Evolutionary conservation across 352 stramenopile species (phyloP).

Genomic region (Phytophthora kernoviae): DNA sequence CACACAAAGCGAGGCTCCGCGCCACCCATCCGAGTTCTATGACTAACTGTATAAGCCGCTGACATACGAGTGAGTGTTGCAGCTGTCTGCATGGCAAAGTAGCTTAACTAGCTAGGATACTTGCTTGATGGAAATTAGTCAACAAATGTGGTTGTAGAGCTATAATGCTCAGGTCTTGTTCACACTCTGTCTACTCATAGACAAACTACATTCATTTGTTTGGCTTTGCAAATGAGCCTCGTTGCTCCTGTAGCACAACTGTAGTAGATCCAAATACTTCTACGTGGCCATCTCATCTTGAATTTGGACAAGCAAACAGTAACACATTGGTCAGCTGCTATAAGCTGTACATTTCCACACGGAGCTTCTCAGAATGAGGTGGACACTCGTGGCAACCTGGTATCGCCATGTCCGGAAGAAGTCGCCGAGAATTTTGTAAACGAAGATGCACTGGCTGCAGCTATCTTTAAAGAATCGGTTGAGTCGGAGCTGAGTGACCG

Average conservation of each 20-base stretch:
- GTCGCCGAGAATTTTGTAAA: neutral
- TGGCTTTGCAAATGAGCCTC: too few relatives aligned
- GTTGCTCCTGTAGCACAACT: too few relatives aligned
- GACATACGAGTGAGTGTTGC: neutral
- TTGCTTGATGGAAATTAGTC: neutral
- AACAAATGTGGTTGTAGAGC: conserved; percentile 14
- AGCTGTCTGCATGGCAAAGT: conserved; percentile 18
- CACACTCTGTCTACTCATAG: conserved; percentile 7
- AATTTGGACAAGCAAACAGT: neutral
- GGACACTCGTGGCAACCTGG: too few relatives aligned
- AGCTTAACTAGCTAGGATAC: too few relatives aligned
- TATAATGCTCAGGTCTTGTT: conserved; percentile 17
- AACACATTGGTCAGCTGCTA: too few relatives aligned
- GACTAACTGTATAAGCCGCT: conserved; percentile 48
- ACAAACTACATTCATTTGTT: conserved; percentile 1
- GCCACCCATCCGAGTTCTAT: conserved; percentile 81
- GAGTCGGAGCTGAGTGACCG: neutral
- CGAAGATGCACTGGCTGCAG: neutral
- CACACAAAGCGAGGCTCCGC: conserved; percentile 52
- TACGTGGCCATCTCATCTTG: neutral
- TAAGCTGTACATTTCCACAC: too few relatives aligned
- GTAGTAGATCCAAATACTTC: neutral
- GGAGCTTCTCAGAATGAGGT: too few relatives aligned
- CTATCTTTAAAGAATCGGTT: neutral
- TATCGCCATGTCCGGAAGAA: too few relatives aligned